Conservation (phyloP, 495 filamentous ascomycete genomes). For the Bombardia bombarda region DNA sequence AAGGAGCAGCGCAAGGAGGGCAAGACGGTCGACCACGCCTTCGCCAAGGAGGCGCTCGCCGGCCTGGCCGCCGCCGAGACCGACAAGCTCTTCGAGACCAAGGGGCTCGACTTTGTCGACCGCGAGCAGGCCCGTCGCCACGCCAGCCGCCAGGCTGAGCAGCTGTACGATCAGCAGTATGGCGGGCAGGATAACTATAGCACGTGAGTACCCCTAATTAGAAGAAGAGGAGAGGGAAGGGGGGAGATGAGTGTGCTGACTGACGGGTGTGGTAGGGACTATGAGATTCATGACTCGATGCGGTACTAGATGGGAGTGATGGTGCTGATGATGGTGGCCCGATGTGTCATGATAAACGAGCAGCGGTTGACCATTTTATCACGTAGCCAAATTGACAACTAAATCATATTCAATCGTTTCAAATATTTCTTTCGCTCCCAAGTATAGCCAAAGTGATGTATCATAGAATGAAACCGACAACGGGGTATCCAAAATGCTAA, state of each 20-base stretch:
- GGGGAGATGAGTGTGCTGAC: not conserved
- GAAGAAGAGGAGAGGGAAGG: not conserved
- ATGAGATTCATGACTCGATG: slow-evolving; percentile 6
- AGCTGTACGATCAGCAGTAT: slow-evolving; percentile 56
- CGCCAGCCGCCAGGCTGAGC: slow-evolving; percentile 56
- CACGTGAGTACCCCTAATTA: slow-evolving; percentile 30
- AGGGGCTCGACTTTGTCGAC: slow-evolving; percentile 65
- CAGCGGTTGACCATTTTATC: too few species aligned
- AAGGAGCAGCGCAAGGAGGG: slow-evolving; percentile 66
- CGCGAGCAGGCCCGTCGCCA: slow-evolving; percentile 56
- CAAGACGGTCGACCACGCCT: slow-evolving; percentile 59
- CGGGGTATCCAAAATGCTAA: too few species aligned
- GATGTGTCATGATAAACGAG: too few species aligned
- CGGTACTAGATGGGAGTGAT: not conserved
- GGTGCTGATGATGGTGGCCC: too few species aligned
- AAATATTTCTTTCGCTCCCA: too few species aligned
- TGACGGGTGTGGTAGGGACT: not conserved
- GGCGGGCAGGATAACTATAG: slow-evolving; percentile 38
- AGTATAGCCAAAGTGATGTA: too few species aligned
- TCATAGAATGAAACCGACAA: too few species aligned
- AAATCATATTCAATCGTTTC: too few species aligned
- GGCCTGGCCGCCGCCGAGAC: slow-evolving; percentile 66
- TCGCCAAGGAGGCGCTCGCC: slow-evolving; percentile 70
- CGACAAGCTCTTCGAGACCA: slow-evolving; percentile 73
- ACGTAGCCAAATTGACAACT: too few species aligned